Evolutionary conservation across 495 filamentous ascomycete genomes (phyloP), one percentile per base, ranked within the genome.

Genomic region (Talaromyces trachyspermus): DNA sequence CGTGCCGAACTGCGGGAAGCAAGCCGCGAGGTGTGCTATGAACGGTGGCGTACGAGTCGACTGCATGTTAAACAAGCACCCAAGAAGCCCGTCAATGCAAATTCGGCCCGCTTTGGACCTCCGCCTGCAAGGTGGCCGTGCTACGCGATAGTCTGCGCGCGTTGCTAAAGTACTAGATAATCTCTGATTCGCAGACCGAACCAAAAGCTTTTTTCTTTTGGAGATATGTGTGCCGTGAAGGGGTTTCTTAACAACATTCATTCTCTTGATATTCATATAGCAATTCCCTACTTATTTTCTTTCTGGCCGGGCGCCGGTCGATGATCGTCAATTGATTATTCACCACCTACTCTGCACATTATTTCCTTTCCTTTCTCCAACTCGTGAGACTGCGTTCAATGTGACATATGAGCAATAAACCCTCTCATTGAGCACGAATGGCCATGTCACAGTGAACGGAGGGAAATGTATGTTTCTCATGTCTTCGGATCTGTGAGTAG

Each of bases 11-110:
- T 98, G 51, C 84, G 91, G 37, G 90, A 95, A 65, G 87, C 87
- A 32, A 95, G 89, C 64, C 78, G 88, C 43, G 89, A 95, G 66
- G 72, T 86, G 49, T 97, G 89, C 87, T 98, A 98, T 54, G 92
- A 98, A 65, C 81, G 87, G 53, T 98, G 92, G 92, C 80, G 92
- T 66, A 97, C 84, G 25, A 78, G 75, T 55, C 77, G 84, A 36
- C 63, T 88, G 51, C 72, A 76, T 37, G 62, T 68, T 25, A 62
- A 71, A 42, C 40, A 29, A 12, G 29, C 14, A 22, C 19, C 37
- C 11, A 27, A 25, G 9, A 49, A 49, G 37, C 6, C 30, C 19
- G 35, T n/a, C 25, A 33, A 43, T 44, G 18, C 25, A n/a, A n/a
- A n/a, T n/a, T n/a, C n/a, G 10, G 37, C 25, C 32, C 48, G 48